phyloP scores from a whole-genome alignment of 768 basidiomycete genomes.

The Exidia glandulosa region DNA sequence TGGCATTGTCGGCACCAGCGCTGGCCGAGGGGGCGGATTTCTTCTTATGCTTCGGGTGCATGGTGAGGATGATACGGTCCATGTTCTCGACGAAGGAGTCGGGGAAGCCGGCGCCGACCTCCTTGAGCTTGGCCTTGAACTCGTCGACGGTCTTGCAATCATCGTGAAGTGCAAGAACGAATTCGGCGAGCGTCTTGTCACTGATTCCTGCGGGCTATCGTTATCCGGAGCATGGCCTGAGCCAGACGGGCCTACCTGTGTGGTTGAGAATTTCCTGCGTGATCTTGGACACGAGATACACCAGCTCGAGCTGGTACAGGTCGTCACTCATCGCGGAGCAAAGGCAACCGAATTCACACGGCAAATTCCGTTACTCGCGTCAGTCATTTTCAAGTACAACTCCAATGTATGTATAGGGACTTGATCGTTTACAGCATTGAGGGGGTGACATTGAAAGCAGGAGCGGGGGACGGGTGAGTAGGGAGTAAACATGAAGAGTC shows the following conservation, averaged over 20 bases:
- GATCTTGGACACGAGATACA: conserved; percentile 85
- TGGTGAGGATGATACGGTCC: conserved; percentile 84
- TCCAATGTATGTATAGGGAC: too few species aligned
- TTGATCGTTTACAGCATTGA: too few species aligned
- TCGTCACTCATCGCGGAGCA: conserved; percentile 33
- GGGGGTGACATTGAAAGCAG: too few species aligned
- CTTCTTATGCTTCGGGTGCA: conserved; percentile 96
- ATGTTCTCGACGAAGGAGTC: conserved; percentile 87
- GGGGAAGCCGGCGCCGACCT: conserved; percentile 73
- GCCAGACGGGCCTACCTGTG: conserved; percentile 18
- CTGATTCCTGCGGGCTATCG: conserved; percentile 40
- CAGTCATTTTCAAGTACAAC: too few species aligned
- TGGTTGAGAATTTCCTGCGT: conserved; percentile 90
- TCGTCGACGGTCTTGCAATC: conserved; percentile 63
- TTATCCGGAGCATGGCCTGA: neutral
- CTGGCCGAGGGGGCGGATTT: conserved; percentile 28
- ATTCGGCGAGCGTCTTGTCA: conserved; percentile 93
- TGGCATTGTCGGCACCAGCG: conserved; percentile 24
- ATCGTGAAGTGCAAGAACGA: conserved; percentile 83
- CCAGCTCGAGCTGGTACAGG: conserved; percentile 84
- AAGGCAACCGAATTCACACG: neutral
- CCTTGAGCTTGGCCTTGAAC: conserved; percentile 73
- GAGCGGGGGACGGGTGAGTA: neutral
- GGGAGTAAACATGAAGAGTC: neutral
- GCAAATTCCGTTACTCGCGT: too few species aligned